Evolutionary conservation across 2,329 filamentous ascomycete species (phyloP), one percentile per base, ranked within the genome.

Genomic region (Cladophialophora yegresii): DNA sequence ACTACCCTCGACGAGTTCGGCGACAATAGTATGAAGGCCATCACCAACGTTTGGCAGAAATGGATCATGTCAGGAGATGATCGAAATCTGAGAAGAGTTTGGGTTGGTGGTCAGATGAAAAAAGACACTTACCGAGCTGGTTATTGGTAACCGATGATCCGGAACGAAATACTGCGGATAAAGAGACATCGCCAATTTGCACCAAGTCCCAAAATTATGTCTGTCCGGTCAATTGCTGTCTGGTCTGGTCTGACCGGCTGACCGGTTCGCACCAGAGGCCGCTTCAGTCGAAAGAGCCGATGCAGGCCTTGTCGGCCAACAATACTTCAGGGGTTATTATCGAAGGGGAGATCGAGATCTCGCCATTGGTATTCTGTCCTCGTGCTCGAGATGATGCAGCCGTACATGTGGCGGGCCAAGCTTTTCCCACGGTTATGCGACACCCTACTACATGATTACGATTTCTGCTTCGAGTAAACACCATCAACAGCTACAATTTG

Each of bases 31-130:
- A 13, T 23, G 20, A 22, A 59, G 1, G 57, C 23, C 1, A 59
- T 53, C 47, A 71, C 73, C 54, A 81, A 75, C 0, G 75, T 86
- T 13, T 84, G 87, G 65, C 84, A 88, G 58, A 88, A 88, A 76
- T 88, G 86, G 64, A 69, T 88, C 40, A 87, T 88, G 84, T 87
- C 85, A 0, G 86, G 84, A 0, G 86, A 88, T 71, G 86, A 89
- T 70, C 77, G 86, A 5, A 88, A 88, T 68, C 84, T 88, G 58
- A 71, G 72, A 0, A 72, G 78, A 26, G 86, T 88, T 0, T 87
- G 79, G 74, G 83, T 87, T 0, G 71, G 73, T 3, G 85, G 85
- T n/a, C 20, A 56, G 33, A 36, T 40, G 30, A 43, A 26, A 32
- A 50, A 50, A 7, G 47, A 50, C 47, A 50, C 47, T 8, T 50